Percentiles rank a stretch among this genome's conserved stretches.
Evolutionary conservation across 345 rosid species (phyloP).

Genomic region (Populus alba): DNA sequence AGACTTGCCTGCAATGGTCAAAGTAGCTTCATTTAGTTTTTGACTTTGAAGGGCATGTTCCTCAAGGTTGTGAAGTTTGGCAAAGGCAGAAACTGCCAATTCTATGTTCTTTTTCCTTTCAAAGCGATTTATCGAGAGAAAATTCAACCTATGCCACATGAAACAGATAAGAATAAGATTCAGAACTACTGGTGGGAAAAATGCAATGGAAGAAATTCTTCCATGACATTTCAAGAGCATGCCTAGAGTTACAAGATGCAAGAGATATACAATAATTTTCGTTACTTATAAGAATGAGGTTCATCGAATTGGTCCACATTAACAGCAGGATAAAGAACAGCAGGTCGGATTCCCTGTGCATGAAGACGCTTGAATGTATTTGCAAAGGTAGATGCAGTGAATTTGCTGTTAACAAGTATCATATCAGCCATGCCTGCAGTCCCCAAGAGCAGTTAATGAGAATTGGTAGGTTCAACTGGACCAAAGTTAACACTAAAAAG

Average conservation of each 20-base stretch:
- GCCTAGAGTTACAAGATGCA: constrained; percentile 19
- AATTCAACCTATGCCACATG: not conserved
- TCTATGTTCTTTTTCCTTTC: constrained; percentile 82
- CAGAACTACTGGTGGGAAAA: not conserved
- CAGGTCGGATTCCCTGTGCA: constrained; percentile 63
- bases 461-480: not conserved
- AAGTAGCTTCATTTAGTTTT: constrained; percentile 41
- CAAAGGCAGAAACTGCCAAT: constrained; percentile 78
- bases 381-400: constrained; percentile 81
- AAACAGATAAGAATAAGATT: constrained; percentile 6
- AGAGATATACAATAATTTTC: constrained; percentile 31
- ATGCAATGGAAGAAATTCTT: not conserved
- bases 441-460: constrained; percentile 8
- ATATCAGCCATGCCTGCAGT: constrained; percentile 79
- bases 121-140: not conserved
- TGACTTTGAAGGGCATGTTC: constrained; percentile 26
- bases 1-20: constrained; percentile 70
- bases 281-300: constrained; percentile 57
- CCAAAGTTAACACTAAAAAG: not conserved
- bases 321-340: constrained; percentile 89
- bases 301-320: constrained; percentile 67
- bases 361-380: constrained; percentile 77
- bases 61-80: constrained; percentile 47
- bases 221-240: not conserved
- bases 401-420: constrained; percentile 83